Conservation (phyloP, 768 basidiomycete genomes). For the Cubamyces sp. region DNA sequence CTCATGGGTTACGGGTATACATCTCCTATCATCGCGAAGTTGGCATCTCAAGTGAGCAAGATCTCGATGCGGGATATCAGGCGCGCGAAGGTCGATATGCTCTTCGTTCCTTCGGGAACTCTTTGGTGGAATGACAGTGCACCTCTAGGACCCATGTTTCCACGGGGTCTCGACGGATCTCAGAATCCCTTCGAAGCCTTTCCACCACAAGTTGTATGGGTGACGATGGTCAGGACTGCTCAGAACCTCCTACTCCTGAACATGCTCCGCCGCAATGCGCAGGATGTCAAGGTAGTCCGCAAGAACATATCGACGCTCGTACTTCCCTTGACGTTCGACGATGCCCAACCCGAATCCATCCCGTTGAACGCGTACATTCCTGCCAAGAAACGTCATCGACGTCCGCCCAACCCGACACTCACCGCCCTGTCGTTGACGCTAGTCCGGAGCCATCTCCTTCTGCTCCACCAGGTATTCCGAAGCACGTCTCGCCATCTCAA, state of each 20-base stretch:
- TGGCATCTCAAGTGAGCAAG: constrained; percentile 68
- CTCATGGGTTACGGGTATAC: constrained; percentile 57
- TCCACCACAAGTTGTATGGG: constrained; percentile 49
- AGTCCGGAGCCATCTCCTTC: constrained; percentile 68
- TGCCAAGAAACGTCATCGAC: constrained; percentile 1
- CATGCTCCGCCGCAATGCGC: constrained; percentile 66
- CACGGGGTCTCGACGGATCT: constrained; percentile 41
- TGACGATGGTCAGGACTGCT: constrained; percentile 66
- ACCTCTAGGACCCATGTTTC: constrained; percentile 67
- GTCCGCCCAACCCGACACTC: constrained; percentile 31
- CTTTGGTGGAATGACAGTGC: constrained; percentile 67
- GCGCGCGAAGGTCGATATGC: constrained; percentile 69
- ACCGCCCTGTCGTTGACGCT: constrained; percentile 60
- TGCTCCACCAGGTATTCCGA: constrained; percentile 71
- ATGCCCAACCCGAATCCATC: constrained; percentile 50
- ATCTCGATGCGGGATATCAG: constrained; percentile 74
- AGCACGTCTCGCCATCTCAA: constrained; percentile 73
- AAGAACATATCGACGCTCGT: constrained; percentile 66
- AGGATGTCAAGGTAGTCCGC: constrained; percentile 69
- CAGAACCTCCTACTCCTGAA: constrained; percentile 71
- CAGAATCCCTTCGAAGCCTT: constrained; percentile 35
- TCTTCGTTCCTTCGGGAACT: constrained; percentile 70
- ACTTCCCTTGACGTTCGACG: constrained; percentile 49
- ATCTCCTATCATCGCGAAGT: constrained; percentile 59
- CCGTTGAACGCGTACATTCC: constrained; percentile 37